Conservation (phyloP, 306 rosid genomes). For the Urtica urens region DNA sequence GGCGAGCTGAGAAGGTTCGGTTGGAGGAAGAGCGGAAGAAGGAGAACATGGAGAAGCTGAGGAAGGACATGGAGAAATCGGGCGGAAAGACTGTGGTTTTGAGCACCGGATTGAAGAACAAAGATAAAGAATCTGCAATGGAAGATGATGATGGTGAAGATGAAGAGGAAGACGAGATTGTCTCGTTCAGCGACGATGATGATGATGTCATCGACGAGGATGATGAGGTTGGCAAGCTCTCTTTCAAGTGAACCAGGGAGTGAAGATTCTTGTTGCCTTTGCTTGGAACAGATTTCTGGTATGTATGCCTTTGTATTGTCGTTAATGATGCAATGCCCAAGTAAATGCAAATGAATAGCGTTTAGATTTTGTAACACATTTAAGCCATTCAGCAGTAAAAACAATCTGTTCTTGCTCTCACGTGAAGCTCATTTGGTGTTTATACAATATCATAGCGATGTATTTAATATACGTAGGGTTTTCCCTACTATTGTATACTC, state of each 20-base stretch:
- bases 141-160: slow-evolving; percentile 30
- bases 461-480: no score
- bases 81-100: slow-evolving; percentile 53
- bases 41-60: slow-evolving; percentile 61
- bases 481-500: no score
- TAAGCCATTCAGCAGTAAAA: no score
- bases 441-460: no score
- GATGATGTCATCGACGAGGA: slow-evolving; percentile 41
- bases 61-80: slow-evolving; percentile 61
- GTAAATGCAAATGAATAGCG: no score
- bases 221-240: slow-evolving; percentile 40
- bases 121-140: slow-evolving; percentile 35
- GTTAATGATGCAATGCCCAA: no score
- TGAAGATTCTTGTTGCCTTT: slow-evolving; percentile 6
- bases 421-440: no score
- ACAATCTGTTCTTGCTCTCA: no score
- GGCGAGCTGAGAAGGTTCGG: slow-evolving; percentile 58
- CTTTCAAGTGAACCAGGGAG: slow-evolving; percentile 13
- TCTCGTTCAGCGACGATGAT: slow-evolving; percentile 33
- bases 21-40: slow-evolving; percentile 67
- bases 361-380: no score
- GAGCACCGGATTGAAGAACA: slow-evolving; percentile 77
- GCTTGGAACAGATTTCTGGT: slow-evolving; percentile 2
- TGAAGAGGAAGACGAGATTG: slow-evolving; percentile 31
- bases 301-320: no score